Base-by-base conservation (phyloP, 2,329 filamentous ascomycete species). In the Penicillium concentricum region DNA sequence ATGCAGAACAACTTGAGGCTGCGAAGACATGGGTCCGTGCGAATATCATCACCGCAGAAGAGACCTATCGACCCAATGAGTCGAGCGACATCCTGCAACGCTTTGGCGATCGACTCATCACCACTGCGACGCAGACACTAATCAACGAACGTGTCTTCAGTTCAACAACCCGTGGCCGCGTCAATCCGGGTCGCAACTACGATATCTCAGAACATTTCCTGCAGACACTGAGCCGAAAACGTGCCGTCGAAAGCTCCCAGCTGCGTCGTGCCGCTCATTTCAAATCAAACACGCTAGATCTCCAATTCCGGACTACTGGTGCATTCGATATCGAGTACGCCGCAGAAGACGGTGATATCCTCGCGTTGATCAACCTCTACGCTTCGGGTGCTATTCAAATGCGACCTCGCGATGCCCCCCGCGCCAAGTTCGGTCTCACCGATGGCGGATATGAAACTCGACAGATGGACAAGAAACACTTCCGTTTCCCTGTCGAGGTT, bases 1-100 rank as follows among this genome's bases (percentile, higher is more conserved):
- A 70, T 13, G 56, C 68, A 15, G 58, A 66, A 18, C 63, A 66
- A 12, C 60, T 77, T 4, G 71, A 75, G 4, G 64, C 72, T 8
- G 76, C 74, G 37, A 79, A 78, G 65, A 74, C 74, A n/a, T 81
- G 76, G 77, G 72, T 80, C 44, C 75, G 79, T 13, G 76, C 79
- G 20, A 80, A 79, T 39, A 65, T 79, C 28, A 66, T 79, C 34
- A 78, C 79, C 0, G 69, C 74, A 2, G 73, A 78, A 45, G 70
- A 75, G 20, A 69, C 65, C 2, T 81, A 80, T 60, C 61, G 74
- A 37, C 62, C 76, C 0, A 55, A 54, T 4, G 66, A 74, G n/a
- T 78, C 79, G 54, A 57, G 66, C 20, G 35, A 72, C 61, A 64
- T 70, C 54, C 61, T 78, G 12, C 61, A 60, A 8, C 61, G 56